These are phyloP conservation scores for Didymella glomerata DNA, from an alignment of 2,329 filamentous ascomycete species.

Conservation along the genomic window DNA sequence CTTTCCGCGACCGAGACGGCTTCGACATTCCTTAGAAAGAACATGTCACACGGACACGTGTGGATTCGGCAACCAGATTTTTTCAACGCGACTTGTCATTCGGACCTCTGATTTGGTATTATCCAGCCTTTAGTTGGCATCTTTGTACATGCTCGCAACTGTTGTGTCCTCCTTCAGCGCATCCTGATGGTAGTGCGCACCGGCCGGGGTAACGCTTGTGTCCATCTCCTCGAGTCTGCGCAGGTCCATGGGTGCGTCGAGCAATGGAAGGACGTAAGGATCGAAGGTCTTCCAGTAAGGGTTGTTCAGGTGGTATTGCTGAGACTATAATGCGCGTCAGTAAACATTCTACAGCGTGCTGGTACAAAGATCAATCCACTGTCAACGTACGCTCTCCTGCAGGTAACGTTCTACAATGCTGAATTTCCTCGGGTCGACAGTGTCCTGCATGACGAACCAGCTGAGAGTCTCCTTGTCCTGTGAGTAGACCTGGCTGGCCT, in stretches of 20 bases:
- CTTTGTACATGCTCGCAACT: conserved; percentile 30
- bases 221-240: conserved; percentile 73
- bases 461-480: conserved; percentile 71
- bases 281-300: conserved; percentile 81
- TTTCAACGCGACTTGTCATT: background rate
- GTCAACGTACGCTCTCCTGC: conserved; percentile 63
- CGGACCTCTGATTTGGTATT: background rate
- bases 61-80: background rate
- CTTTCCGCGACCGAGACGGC: background rate
- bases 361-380: background rate
- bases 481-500: conserved; percentile 76
- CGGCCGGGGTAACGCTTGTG: conserved; percentile 58
- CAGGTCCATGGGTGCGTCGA: conserved; percentile 75
- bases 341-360: background rate
- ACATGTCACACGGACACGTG: background rate
- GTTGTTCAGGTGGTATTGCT: conserved; percentile 62
- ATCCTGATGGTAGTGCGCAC: conserved; percentile 36
- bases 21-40: background rate
- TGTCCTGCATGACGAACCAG: conserved; percentile 82
- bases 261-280: conserved; percentile 73
- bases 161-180: conserved; percentile 26
- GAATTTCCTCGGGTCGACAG: conserved; percentile 72
- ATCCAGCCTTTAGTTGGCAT: conserved; percentile 15
- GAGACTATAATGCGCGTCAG: conserved; percentile 34
- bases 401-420: conserved; percentile 79